phyloP scores from a whole-genome alignment of 345 rosid genomes.

The Noccaea caerulescens region DNA sequence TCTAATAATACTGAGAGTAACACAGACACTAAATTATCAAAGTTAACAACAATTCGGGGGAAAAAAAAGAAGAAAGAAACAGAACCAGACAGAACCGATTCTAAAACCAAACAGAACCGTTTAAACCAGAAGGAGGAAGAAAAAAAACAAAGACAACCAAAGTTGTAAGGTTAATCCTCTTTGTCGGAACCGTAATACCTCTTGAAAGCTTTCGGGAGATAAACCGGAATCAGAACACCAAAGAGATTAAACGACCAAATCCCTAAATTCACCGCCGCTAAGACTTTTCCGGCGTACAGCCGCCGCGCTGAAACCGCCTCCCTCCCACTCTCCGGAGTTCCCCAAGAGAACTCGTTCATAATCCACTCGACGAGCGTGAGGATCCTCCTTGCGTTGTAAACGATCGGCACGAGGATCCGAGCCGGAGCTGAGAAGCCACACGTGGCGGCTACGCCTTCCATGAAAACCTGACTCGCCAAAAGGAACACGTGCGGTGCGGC shows the following conservation, averaged over 20 bases:
- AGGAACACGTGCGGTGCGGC: slow-evolving; percentile 88
- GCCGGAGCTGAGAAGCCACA: slow-evolving; percentile 69
- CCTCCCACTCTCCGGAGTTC: slow-evolving; percentile 22
- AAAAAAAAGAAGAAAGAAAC: background rate
- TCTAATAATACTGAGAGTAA: background rate
- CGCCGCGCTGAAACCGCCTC: slow-evolving; percentile 51
- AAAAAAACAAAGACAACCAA: background rate
- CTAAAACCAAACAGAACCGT: background rate
- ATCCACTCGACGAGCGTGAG: slow-evolving; percentile 72
- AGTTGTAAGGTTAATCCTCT: slow-evolving; percentile 12
- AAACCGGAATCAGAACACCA: slow-evolving; percentile 83
- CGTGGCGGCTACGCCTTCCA: slow-evolving; percentile 80
- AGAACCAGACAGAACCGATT: background rate
- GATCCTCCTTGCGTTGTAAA: slow-evolving; percentile 74
- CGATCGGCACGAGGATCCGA: slow-evolving; percentile 73
- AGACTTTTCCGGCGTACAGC: slow-evolving; percentile 57
- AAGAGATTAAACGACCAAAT: slow-evolving; percentile 90
- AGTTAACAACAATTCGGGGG: too few species aligned
- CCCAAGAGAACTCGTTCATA: slow-evolving; percentile 51
- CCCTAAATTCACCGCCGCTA: slow-evolving; percentile 71
- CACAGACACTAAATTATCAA: too few species aligned
- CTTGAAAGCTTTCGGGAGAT: slow-evolving; percentile 75
- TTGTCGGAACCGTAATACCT: slow-evolving; percentile 56
- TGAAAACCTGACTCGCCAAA: slow-evolving; percentile 72
- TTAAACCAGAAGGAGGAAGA: background rate